phyloP scores from a whole-genome alignment of 2,329 filamentous ascomycete genomes.

The Kalaharituber pfeilii region DNA sequence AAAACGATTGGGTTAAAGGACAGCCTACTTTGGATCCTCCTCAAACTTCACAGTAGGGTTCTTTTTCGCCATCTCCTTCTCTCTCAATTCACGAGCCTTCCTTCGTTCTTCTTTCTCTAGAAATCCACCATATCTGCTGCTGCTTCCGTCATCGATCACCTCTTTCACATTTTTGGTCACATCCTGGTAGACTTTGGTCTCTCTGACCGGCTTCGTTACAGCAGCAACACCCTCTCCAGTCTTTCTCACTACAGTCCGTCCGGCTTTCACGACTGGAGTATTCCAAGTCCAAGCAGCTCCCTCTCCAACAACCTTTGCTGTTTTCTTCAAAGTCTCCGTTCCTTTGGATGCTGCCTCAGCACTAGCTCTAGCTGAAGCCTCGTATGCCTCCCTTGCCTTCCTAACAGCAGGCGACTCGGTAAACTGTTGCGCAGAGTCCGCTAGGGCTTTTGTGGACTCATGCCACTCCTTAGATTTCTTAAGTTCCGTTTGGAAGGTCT shows the following conservation, averaged over 20 bases:
- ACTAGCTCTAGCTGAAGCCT: constrained; percentile 46
- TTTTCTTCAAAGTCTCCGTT: constrained; percentile 63
- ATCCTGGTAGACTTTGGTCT: constrained; percentile 83
- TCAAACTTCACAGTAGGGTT: constrained; percentile 43
- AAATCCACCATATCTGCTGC: constrained; percentile 91
- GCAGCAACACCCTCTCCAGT: constrained; percentile 82
- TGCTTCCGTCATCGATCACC: constrained; percentile 92
- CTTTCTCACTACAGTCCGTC: constrained; percentile 67
- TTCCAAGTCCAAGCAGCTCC: constrained; percentile 96
- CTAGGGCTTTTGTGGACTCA: constrained; percentile 88
- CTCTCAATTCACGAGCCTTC: constrained; percentile 56
- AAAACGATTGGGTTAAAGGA: not conserved
- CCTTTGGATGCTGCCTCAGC: constrained; percentile 66
- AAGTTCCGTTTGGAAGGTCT: constrained; percentile 87
- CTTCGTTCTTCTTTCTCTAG: constrained; percentile 86
- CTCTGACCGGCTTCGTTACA: constrained; percentile 80
- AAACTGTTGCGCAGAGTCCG: constrained; percentile 76
- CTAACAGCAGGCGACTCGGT: constrained; percentile 83
- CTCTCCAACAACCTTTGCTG: constrained; percentile 72
- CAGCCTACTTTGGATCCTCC: constrained; percentile 72
- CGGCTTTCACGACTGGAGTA: constrained; percentile 76
- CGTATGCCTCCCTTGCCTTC: constrained; percentile 69
- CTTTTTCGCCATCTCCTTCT: constrained; percentile 40
- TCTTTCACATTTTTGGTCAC: constrained; percentile 56
- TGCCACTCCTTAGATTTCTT: constrained; percentile 98